Conservation (phyloP, 257 asterid genomes). For the Perilla frutescens region DNA sequence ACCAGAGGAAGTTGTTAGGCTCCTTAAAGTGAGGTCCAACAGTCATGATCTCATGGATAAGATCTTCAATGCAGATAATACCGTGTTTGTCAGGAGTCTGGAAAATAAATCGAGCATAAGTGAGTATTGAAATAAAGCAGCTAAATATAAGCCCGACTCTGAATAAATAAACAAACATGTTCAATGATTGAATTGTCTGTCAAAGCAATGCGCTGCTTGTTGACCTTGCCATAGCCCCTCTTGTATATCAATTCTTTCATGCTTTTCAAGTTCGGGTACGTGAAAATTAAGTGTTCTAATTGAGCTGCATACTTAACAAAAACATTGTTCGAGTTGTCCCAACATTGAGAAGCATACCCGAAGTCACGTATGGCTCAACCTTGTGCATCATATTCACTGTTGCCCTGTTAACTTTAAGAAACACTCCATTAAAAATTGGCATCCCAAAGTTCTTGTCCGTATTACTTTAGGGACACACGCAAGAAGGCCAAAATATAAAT, state of each 20-base stretch:
- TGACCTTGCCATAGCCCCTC: constrained; percentile 56
- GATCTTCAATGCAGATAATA: not conserved
- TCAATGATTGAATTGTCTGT: too few relatives aligned
- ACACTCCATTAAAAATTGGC: constrained; percentile 57
- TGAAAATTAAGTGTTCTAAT: constrained; percentile 23
- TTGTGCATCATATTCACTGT: too few relatives aligned
- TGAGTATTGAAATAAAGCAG: not conserved
- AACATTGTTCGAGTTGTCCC: too few relatives aligned
- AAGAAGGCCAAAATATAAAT: too few relatives aligned
- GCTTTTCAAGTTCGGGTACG: constrained; percentile 61
- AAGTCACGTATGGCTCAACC: too few relatives aligned
- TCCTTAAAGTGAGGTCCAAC: too few relatives aligned
- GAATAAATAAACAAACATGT: not conserved
- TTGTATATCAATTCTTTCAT: constrained; percentile 58
- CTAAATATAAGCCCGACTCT: not conserved
- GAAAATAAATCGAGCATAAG: not conserved
- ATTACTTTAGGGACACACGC: too few relatives aligned
- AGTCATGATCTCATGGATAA: too few relatives aligned
- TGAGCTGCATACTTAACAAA: not conserved
- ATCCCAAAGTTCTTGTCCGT: not conserved
- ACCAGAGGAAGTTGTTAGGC: too few relatives aligned
- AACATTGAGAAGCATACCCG: too few relatives aligned
- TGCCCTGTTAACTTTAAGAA: constrained; percentile 18
- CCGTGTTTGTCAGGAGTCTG: constrained; percentile 58
- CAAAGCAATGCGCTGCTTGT: too few relatives aligned